Conservation (phyloP, 2,329 filamentous ascomycete species). For the Colletotrichum orchidophilum region DNA sequence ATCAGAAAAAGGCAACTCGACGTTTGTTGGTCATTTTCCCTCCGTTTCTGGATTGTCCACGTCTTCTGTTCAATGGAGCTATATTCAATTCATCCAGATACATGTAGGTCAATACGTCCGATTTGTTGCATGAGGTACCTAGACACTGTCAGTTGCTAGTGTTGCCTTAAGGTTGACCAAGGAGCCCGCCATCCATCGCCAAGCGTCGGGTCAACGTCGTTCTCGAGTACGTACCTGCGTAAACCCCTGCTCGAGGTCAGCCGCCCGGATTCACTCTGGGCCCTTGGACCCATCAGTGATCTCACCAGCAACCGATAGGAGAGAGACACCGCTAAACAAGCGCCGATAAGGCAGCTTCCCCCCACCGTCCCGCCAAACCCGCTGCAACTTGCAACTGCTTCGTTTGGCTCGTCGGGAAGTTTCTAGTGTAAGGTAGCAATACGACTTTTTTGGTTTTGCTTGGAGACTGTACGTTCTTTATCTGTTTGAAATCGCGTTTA, state of each 20-base stretch:
- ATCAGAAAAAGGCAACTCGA: background rate
- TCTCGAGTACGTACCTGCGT: conserved; percentile 10
- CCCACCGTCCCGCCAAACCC: conserved; percentile 12
- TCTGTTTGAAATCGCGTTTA: background rate
- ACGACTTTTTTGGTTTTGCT: background rate
- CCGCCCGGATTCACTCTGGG: background rate
- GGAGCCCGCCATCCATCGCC: too few relatives aligned
- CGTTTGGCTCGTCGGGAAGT: background rate
- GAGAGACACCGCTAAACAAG: background rate
- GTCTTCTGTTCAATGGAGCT: too few relatives aligned
- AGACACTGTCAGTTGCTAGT: too few relatives aligned
- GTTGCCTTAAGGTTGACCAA: too few relatives aligned
- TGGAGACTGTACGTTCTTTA: background rate
- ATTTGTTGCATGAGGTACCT: too few relatives aligned
- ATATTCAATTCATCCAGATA: too few relatives aligned
- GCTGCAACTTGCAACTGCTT: background rate
- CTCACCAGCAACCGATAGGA: conserved; percentile 32
- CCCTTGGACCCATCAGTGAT: conserved; percentile 13
- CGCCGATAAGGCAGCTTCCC: conserved; percentile 15
- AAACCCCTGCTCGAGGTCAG: background rate
- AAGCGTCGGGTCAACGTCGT: background rate
- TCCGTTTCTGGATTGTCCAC: too few relatives aligned
- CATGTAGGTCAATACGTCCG: too few relatives aligned
- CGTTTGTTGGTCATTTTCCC: background rate
- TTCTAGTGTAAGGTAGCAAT: background rate